A percentile compares a stretch with the other conserved stretches of the same genome.
Evolutionary conservation across 768 basidiomycete species (phyloP).

Genomic region (Pleurotus eryngii): DNA sequence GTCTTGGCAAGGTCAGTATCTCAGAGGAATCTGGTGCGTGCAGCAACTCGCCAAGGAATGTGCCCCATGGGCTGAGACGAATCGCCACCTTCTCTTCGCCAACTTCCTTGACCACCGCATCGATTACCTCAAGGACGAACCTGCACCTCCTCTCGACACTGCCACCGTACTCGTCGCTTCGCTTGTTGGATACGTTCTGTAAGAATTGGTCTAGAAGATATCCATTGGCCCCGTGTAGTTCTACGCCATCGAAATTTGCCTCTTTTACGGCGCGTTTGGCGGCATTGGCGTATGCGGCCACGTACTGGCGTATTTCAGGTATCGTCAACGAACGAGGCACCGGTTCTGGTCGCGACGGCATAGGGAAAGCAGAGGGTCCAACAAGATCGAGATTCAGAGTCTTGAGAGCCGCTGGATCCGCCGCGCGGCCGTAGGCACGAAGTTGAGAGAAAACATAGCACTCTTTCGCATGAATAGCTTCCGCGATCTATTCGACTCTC

Average conservation of each 20-base stretch:
- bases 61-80: constrained; percentile 44
- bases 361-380: background rate
- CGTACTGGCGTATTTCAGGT: constrained; percentile 37
- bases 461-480: constrained; percentile 40
- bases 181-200: constrained; percentile 36
- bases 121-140: constrained; percentile 44
- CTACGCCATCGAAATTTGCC: constrained; percentile 55
- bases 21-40: background rate
- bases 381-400: background rate
- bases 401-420: constrained; percentile 10
- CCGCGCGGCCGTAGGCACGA: constrained; percentile 45
- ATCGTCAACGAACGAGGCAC: constrained; percentile 23
- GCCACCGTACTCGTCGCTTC: constrained; percentile 55
- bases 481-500: constrained; percentile 27
- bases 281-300: constrained; percentile 38
- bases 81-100: constrained; percentile 43
- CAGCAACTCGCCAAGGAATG: constrained; percentile 23
- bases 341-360: constrained; percentile 11
- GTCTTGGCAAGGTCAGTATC: constrained; percentile 12
- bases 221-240: constrained; percentile 25
- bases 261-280: constrained; percentile 38
- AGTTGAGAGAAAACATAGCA: constrained; percentile 43
- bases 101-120: constrained; percentile 39
- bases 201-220: constrained; percentile 46
- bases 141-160: constrained; percentile 44